Evolutionary conservation across 1,284 basidiomycete species (phyloP).

Genomic region (Puccinia sorghi): DNA sequence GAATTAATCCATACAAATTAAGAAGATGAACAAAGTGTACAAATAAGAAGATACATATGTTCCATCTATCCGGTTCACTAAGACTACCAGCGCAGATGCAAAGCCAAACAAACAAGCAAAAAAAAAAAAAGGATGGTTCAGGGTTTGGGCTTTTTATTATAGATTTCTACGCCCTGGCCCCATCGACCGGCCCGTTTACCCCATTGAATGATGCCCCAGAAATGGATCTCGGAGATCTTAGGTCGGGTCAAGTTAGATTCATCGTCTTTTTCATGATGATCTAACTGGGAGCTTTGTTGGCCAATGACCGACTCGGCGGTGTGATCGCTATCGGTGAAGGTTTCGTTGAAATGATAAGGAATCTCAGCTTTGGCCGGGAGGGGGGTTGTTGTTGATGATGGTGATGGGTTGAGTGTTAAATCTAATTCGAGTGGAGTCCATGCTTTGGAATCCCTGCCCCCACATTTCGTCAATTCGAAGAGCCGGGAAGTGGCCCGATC

Average conservation of each 20-base stretch:
- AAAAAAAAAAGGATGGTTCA: background rate
- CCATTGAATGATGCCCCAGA: conserved; percentile 38
- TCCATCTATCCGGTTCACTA: too few relatives aligned
- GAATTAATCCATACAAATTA: too few relatives aligned
- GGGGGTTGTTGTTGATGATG: background rate
- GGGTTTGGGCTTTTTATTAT: background rate
- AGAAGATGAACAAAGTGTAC: too few relatives aligned
- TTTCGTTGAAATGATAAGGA: background rate
- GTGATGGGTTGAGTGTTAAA: background rate
- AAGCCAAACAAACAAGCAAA: background rate
- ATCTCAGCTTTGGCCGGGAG: background rate
- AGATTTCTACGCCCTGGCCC: conserved; percentile 32
- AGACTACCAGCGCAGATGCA: too few relatives aligned
- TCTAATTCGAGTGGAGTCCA: conserved; percentile 37
- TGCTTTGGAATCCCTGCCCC: conserved; percentile 31
- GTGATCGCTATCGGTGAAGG: background rate
- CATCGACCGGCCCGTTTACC: conserved; percentile 46
- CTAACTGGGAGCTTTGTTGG: background rate
- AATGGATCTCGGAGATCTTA: conserved; percentile 17
- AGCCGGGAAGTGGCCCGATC: conserved; percentile 29
- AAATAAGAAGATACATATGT: too few relatives aligned
- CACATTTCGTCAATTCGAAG: conserved; percentile 26
- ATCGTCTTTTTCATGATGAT: background rate
- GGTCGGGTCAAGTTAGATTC: background rate
- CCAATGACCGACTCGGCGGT: background rate